Percentiles rank a stretch among this genome's conserved stretches.
These are phyloP conservation scores for Aspergillus pseudotamarii DNA, from an alignment of 2,329 filamentous ascomycete genomes.

Conservation along the genomic window DNA sequence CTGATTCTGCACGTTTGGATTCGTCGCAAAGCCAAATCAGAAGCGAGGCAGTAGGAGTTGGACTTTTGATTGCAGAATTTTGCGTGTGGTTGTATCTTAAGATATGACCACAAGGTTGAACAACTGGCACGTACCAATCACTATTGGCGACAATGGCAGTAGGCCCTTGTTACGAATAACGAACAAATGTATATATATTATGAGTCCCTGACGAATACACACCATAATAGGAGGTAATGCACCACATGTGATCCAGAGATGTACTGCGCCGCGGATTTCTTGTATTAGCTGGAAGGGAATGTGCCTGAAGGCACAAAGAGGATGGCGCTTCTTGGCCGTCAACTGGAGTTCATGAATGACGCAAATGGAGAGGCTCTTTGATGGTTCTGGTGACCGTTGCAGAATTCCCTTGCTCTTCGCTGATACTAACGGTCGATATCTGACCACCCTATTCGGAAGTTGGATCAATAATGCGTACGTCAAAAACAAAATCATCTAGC, in stretches of 20 bases:
- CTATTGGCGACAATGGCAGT: neutral
- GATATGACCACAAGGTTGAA: neutral
- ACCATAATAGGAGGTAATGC: neutral
- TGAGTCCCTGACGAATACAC: neutral
- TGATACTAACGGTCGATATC: neutral
- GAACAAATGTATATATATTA: neutral
- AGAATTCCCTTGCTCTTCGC: neutral
- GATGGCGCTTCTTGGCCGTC: neutral
- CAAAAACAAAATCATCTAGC: constrained; percentile 7
- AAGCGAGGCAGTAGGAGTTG: neutral
- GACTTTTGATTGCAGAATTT: neutral
- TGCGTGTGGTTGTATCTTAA: neutral
- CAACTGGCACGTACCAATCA: neutral
- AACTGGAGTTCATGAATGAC: neutral
- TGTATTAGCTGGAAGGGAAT: neutral
- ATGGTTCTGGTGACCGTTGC: neutral
- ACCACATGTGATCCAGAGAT: neutral
- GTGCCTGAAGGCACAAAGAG: neutral
- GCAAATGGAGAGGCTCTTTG: neutral
- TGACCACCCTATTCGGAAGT: neutral
- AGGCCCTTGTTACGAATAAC: neutral
- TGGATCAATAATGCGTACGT: neutral
- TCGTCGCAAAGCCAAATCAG: constrained; percentile 12
- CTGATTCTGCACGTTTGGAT: constrained; percentile 29
- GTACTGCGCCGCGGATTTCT: neutral